These are phyloP conservation scores for Effrenium voratum DNA, from an alignment of 73 alveolate genomes.

Conservation along the genomic window DNA sequence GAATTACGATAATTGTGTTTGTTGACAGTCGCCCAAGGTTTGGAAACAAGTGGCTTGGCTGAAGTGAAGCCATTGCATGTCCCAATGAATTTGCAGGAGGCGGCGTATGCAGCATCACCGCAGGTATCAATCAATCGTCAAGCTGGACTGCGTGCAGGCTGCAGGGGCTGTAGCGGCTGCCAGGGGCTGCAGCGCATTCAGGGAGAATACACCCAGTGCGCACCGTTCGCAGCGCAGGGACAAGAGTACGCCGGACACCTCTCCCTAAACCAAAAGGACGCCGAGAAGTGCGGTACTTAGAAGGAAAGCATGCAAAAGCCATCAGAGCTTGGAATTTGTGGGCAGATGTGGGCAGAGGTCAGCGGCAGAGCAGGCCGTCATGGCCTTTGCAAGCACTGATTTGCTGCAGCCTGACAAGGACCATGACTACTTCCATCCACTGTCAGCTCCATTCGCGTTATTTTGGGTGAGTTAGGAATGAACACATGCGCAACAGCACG, in stretches of 20 bases:
- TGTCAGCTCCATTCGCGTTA: too few relatives aligned
- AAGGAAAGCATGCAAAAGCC: not conserved
- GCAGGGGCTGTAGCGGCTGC: too few relatives aligned
- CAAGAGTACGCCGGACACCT: slow-evolving; percentile 77
- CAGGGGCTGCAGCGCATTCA: too few relatives aligned
- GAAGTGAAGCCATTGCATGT: not conserved
- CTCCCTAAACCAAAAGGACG: slow-evolving; percentile 58
- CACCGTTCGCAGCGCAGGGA: too few relatives aligned
- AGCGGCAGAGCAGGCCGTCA: slow-evolving; percentile 84
- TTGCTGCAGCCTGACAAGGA: slow-evolving; percentile 50
- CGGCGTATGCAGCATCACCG: too few relatives aligned
- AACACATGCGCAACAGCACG: too few relatives aligned
- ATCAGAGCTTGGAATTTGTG: too few relatives aligned
- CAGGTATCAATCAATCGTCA: slow-evolving; percentile 70
- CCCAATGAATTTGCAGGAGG: too few relatives aligned
- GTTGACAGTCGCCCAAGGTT: slow-evolving; percentile 5
- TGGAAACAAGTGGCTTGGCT: slow-evolving; percentile 15
- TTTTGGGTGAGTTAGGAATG: too few relatives aligned
- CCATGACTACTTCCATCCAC: too few relatives aligned
- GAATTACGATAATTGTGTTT: not conserved
- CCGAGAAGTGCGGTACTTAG: slow-evolving; percentile 36
- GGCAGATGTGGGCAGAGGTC: not conserved
- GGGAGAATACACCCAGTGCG: too few relatives aligned
- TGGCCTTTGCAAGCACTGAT: slow-evolving; percentile 31
- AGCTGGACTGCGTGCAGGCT: slow-evolving; percentile 63